phyloP scores from a whole-genome alignment of 2,329 filamentous ascomycete species.

The Volutella citrinella region DNA sequence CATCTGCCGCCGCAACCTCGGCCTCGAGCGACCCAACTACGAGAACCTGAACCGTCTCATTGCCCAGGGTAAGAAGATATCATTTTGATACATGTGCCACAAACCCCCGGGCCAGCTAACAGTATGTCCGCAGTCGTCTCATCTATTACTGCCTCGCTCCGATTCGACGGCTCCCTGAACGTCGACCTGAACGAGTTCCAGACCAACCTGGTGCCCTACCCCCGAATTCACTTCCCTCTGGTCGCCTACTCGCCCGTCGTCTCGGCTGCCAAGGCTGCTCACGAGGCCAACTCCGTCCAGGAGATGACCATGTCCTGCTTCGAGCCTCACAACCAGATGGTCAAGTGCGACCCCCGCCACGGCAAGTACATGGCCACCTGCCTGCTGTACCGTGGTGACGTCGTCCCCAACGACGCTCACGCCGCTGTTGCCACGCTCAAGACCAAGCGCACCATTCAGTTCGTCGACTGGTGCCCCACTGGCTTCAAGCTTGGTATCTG shows the following conservation, averaged over 20 bases:
- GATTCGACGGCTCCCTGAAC: conserved; percentile 97
- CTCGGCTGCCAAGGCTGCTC: conserved; percentile 90
- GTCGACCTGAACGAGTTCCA: conserved; percentile 99
- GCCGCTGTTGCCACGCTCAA: conserved; percentile 91
- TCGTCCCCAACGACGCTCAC: conserved; percentile 95
- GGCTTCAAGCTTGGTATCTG: conserved; percentile 99
- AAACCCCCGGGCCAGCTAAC: conserved; percentile 20
- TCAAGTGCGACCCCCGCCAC: conserved; percentile 97
- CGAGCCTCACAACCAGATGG: conserved; percentile 99
- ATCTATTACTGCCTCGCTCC: conserved; percentile 96
- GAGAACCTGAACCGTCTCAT: conserved; percentile 99
- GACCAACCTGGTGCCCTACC: conserved; percentile 98
- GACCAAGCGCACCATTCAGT: conserved; percentile 99
- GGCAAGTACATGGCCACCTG: conserved; percentile 99
- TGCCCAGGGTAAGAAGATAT: conserved; percentile 79
- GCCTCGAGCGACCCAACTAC: conserved; percentile 95
- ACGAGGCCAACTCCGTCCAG: conserved; percentile 97
- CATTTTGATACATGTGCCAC: too few species aligned
- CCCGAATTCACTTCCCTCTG: conserved; percentile 98
- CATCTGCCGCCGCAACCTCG: conserved; percentile 96
- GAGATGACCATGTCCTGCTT: conserved; percentile 99
- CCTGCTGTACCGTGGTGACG: conserved; percentile 95
- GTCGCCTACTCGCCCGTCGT: conserved; percentile 94
- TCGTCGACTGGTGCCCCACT: conserved; percentile 99
- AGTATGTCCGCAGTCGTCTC: conserved; percentile 69